Evolutionary conservation across 2,329 filamentous ascomycete species (phyloP).

Genomic region (Chaetomium sp.): DNA sequence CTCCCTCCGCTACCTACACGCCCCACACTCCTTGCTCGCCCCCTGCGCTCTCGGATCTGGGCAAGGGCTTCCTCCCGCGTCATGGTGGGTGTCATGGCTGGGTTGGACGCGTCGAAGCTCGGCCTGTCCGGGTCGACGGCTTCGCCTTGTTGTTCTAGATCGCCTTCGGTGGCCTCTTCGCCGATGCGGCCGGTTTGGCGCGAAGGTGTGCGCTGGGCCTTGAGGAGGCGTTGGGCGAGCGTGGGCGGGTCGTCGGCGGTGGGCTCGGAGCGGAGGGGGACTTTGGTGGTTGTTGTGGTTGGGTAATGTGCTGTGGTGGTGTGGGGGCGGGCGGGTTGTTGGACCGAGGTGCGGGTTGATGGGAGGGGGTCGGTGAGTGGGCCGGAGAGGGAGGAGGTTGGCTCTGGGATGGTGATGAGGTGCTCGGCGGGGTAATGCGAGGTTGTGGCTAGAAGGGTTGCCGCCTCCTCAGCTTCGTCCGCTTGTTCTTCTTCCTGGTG

Average conservation of each 20-base stretch:
- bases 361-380: conserved; percentile 11
- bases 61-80: conserved; percentile 68
- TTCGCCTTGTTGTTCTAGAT: not conserved
- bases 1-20: conserved; percentile 40
- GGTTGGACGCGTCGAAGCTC: conserved; percentile 49
- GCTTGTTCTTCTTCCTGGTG: conserved; percentile 4
- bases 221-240: conserved; percentile 38
- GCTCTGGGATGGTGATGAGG: not conserved
- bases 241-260: conserved; percentile 29
- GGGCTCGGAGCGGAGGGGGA: conserved; percentile 45
- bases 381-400: conserved; percentile 4
- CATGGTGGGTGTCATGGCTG: conserved; percentile 58
- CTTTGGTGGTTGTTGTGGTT: conserved; percentile 33
- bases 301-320: conserved; percentile 42
- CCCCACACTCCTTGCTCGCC: conserved; percentile 45
- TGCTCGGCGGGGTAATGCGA: not conserved
- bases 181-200: conserved; percentile 26
- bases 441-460: not conserved
- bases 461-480: not conserved
- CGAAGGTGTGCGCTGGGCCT: conserved; percentile 38
- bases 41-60: conserved; percentile 66
- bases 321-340: conserved; percentile 30
- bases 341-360: not conserved
- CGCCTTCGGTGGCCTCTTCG: not conserved
- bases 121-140: conserved; percentile 23